These are phyloP conservation scores for Cenchrus fungigraminus DNA, from an alignment of 176 grass and related monocot genomes.

Conservation along the genomic window DNA sequence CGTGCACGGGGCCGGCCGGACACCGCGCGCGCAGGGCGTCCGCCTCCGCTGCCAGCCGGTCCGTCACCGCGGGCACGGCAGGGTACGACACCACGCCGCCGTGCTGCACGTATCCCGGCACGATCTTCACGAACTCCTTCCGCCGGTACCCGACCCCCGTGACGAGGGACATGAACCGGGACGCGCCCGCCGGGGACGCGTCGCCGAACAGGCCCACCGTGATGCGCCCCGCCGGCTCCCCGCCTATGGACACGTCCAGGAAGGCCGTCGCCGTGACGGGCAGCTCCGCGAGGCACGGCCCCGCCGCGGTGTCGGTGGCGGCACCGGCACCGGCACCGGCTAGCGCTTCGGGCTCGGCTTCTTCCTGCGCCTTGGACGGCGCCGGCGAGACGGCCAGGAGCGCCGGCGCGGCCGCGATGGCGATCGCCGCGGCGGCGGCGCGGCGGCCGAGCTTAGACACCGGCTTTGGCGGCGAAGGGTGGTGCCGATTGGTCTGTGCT, in stretches of 20 bases:
- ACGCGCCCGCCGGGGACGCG: conserved; percentile 50
- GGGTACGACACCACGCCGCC: conserved; percentile 71
- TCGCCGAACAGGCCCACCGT: conserved; percentile 70
- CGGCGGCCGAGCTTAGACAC: conserved; percentile 62
- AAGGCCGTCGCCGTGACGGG: conserved; percentile 60
- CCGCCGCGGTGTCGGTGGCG: not conserved
- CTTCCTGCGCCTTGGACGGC: conserved; percentile 43
- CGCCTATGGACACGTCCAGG: conserved; percentile 85
- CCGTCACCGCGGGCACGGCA: conserved; percentile 37
- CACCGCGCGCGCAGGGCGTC: conserved; percentile 47
- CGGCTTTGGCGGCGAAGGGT: not conserved
- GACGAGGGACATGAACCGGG: conserved; percentile 69
- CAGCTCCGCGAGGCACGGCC: conserved; percentile 23
- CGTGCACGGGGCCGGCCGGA: not conserved
- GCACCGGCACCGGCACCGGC: too few relatives aligned
- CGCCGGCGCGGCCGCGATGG: conserved; percentile 44
- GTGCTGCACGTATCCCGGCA: conserved; percentile 85
- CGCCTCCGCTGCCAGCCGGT: conserved; percentile 59
- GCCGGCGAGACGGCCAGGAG: conserved; percentile 39
- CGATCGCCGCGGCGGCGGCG: conserved; percentile 38
- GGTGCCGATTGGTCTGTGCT: not conserved
- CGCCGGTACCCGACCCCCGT: conserved; percentile 80
- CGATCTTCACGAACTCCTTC: conserved; percentile 92
- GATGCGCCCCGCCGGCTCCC: conserved; percentile 79
- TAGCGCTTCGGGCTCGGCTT: not conserved